Conservation (phyloP, 2,329 filamentous ascomycete species). For the Hypoxylon sp. region DNA sequence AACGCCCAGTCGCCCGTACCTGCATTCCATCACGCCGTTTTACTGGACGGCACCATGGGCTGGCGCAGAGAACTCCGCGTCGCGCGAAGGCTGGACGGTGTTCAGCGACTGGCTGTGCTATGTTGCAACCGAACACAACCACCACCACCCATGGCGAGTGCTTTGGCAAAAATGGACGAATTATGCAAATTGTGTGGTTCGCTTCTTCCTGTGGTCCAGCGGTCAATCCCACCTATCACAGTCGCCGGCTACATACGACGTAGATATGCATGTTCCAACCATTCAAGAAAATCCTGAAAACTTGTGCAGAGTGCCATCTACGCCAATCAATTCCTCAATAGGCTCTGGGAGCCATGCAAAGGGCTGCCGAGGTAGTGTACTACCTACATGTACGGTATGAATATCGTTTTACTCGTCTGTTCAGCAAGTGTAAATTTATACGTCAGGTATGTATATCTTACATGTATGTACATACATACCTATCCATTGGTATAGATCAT, state of each 20-base stretch:
- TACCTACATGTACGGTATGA: slow-evolving; percentile 29
- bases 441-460: slow-evolving; percentile 21
- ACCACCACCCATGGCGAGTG: slow-evolving; percentile 38
- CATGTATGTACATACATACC: slow-evolving; percentile 16
- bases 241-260: slow-evolving; percentile 42
- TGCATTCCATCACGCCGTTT: slow-evolving; percentile 48
- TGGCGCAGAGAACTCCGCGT: slow-evolving; percentile 46
- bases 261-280: slow-evolving; percentile 46
- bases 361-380: slow-evolving; percentile 36
- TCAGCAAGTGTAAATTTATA: slow-evolving; percentile 33
- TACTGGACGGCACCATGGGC: slow-evolving; percentile 47
- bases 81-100: slow-evolving; percentile 48
- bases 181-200: slow-evolving; percentile 54
- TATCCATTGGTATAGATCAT: neutral
- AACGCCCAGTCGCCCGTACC: slow-evolving; percentile 47
- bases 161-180: slow-evolving; percentile 43
- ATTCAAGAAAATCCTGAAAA: slow-evolving; percentile 43
- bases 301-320: slow-evolving; percentile 44
- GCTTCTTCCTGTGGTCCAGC: slow-evolving; percentile 48
- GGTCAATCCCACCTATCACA: slow-evolving; percentile 52
- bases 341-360: slow-evolving; percentile 27
- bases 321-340: slow-evolving; percentile 43
- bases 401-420: slow-evolving; percentile 33
- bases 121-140: slow-evolving; percentile 52
- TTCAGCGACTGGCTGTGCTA: slow-evolving; percentile 53